phyloP scores from a whole-genome alignment of 2,329 filamentous ascomycete genomes.

The Dothidotthia symphoricarpi region DNA sequence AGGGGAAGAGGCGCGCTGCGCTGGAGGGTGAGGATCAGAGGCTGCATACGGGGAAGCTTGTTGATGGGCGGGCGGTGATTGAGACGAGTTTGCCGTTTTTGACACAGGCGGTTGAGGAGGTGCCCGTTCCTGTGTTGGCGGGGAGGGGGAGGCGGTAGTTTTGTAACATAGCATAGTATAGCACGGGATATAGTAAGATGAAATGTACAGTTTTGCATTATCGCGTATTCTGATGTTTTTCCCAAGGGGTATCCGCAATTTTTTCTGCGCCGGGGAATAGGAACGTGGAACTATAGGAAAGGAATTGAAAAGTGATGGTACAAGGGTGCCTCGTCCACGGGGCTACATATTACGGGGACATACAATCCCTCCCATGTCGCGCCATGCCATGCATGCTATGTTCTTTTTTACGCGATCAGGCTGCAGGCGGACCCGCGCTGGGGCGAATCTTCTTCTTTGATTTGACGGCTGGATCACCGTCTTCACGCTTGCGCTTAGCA shows the following conservation, averaged over 20 bases:
- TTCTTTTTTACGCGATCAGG: conserved; percentile 3
- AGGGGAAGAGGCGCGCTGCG: conserved; percentile 56
- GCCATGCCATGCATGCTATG: no score
- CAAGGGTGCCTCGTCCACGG: no score
- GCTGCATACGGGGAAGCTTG: conserved; percentile 54
- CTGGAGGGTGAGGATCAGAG: conserved; percentile 56
- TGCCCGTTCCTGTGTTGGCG: conserved; percentile 18
- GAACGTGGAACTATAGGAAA: no score
- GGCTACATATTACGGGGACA: no score
- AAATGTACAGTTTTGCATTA: conserved; percentile 4
- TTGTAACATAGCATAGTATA: neutral
- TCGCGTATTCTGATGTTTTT: no score
- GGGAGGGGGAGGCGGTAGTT: conserved; percentile 9
- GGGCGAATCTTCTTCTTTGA: conserved; percentile 37
- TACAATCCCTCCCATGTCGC: no score
- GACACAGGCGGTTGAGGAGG: conserved; percentile 15
- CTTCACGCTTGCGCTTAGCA: conserved; percentile 46
- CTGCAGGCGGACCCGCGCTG: conserved; percentile 18
- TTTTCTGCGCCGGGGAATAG: no score
- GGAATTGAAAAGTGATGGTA: no score
- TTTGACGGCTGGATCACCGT: conserved; percentile 31
- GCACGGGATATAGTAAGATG: neutral
- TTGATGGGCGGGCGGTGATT: conserved; percentile 53
- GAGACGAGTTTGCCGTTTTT: conserved; percentile 31
- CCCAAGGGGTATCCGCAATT: no score